These are phyloP conservation scores for Diaporthe batatas DNA, from an alignment of 2,329 filamentous ascomycete species.

Conservation along the genomic window DNA sequence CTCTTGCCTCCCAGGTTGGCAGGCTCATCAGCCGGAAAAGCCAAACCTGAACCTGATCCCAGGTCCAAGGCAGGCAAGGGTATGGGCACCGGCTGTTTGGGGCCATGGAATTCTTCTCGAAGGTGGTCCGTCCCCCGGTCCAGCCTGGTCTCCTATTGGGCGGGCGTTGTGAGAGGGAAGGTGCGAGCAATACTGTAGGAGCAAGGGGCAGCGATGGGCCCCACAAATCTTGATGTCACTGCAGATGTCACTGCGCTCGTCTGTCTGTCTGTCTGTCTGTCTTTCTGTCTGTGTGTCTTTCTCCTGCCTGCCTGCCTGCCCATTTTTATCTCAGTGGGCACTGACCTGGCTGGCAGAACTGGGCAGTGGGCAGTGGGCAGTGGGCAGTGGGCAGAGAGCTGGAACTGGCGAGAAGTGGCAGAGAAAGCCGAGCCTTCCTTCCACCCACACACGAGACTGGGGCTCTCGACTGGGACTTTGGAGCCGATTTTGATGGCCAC, in stretches of 20 bases:
- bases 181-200: neutral
- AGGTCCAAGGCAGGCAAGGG: neutral
- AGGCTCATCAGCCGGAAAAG: neutral
- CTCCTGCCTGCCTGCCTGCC: neutral
- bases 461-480: neutral
- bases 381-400: neutral
- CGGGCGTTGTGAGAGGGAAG: neutral
- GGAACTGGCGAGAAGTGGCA: constrained; percentile 7
- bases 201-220: constrained; percentile 7
- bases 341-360: neutral
- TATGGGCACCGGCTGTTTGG: constrained; percentile 19
- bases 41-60: neutral
- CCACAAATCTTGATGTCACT: constrained; percentile 36
- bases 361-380: neutral
- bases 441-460: no score
- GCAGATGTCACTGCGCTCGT: constrained; percentile 4
- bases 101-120: constrained; percentile 38
- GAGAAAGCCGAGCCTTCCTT: constrained; percentile 12
- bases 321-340: constrained; percentile 7
- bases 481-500: neutral
- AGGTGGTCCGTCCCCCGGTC: constrained; percentile 7
- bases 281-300: neutral
- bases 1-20: neutral
- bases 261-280: neutral
- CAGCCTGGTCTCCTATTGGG: constrained; percentile 4